A percentile compares a stretch with the other conserved stretches of the same genome.
phyloP scores from a whole-genome alignment of 495 filamentous ascomycete species.

The Penicillium tannophilum region DNA sequence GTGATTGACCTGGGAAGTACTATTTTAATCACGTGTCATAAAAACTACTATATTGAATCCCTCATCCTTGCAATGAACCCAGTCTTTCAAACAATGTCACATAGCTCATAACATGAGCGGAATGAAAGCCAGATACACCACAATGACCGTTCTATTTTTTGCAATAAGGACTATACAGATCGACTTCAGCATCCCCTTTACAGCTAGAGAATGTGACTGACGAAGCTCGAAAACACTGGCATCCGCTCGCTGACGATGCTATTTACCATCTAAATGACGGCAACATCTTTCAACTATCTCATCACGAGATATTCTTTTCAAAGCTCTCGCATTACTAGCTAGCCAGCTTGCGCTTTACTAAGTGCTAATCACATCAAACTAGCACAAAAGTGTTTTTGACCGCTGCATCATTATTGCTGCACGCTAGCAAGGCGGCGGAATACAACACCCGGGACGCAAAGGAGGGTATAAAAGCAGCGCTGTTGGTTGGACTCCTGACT shows the following conservation, averaged over 20 bases:
- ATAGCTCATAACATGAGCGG: too few species aligned
- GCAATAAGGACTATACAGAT: background rate
- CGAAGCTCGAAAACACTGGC: slow-evolving; percentile 13
- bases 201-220: slow-evolving; percentile 10
- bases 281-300: background rate
- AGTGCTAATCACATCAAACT: background rate
- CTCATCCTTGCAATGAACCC: too few species aligned
- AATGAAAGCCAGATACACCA: too few species aligned
- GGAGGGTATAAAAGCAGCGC: background rate
- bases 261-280: background rate
- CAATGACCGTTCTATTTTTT: background rate
- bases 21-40: too few species aligned
- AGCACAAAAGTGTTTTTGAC: slow-evolving; percentile 7
- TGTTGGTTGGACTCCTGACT: slow-evolving; percentile 6
- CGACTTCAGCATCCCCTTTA: background rate
- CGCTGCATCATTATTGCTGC: slow-evolving; percentile 1
- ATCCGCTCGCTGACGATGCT: slow-evolving; percentile 11
- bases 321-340: slow-evolving; percentile 7
- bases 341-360: slow-evolving; percentile 8
- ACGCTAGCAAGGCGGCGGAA: background rate
- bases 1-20: too few species aligned
- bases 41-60: too few species aligned
- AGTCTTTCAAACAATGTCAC: too few species aligned
- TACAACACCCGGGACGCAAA: background rate
- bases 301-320: slow-evolving; percentile 8